These are phyloP conservation scores for Xylaria sp. DNA, from an alignment of 2,329 filamentous ascomycete species.

Conservation along the genomic window DNA sequence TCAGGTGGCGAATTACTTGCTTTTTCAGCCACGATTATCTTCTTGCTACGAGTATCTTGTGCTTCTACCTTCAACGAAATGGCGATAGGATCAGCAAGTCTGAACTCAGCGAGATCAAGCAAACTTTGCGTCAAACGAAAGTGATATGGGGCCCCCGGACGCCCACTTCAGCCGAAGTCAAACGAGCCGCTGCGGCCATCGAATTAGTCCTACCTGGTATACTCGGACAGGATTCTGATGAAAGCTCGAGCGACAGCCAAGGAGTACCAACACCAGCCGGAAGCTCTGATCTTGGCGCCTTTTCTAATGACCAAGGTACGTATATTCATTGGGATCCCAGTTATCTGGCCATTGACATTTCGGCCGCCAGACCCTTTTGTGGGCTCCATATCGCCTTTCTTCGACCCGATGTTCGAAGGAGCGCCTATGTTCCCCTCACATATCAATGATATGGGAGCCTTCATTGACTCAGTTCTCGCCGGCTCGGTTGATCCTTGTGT, in stretches of 20 bases:
- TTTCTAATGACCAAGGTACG: slow-evolving; percentile 30
- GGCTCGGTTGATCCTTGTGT: slow-evolving; percentile 33
- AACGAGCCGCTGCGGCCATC: slow-evolving; percentile 34
- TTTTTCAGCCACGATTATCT: slow-evolving; percentile 37
- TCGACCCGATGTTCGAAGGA: slow-evolving; percentile 36
- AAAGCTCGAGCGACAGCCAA: slow-evolving; percentile 27
- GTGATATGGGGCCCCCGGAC: slow-evolving; percentile 17
- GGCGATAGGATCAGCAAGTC: slow-evolving; percentile 28
- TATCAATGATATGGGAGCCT: slow-evolving; percentile 32
- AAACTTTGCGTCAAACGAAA: slow-evolving; percentile 33
- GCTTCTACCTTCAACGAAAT: slow-evolving; percentile 35
- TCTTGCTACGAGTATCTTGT: slow-evolving; percentile 34
- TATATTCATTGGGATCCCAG: background rate
- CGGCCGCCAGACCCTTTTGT: slow-evolving; percentile 28
- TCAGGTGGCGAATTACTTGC: slow-evolving; percentile 36
- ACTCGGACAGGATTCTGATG: slow-evolving; percentile 24
- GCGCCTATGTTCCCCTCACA: slow-evolving; percentile 33
- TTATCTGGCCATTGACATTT: slow-evolving; percentile 7
- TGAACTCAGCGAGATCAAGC: slow-evolving; percentile 32
- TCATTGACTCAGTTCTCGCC: slow-evolving; percentile 33
- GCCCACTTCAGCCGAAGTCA: slow-evolving; percentile 26
- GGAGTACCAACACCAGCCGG: slow-evolving; percentile 13
- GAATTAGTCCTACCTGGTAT: slow-evolving; percentile 31
- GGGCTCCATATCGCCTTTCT: slow-evolving; percentile 32
- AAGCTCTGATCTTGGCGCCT: slow-evolving; percentile 10